Evolutionary conservation across 495 filamentous ascomycete genomes (phyloP).

Genomic region (Tuber umbilicatum): DNA sequence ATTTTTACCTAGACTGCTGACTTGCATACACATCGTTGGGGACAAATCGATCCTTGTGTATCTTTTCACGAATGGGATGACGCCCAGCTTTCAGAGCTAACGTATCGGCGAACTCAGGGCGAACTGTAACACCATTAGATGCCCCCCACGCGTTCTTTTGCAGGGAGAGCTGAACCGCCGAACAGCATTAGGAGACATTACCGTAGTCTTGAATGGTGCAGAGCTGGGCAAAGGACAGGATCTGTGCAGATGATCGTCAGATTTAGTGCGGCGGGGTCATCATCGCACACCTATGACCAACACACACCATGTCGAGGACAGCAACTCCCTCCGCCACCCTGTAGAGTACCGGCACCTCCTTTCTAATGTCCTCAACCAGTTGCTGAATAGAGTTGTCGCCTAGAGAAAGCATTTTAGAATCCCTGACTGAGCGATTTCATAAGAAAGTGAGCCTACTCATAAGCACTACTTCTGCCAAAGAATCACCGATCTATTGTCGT

Average conservation of each 20-base stretch:
- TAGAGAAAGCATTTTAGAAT: constrained; percentile 20
- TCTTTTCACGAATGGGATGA: constrained; percentile 77
- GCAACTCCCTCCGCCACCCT: constrained; percentile 76
- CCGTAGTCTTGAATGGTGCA: constrained; percentile 69
- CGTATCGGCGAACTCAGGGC: constrained; percentile 66
- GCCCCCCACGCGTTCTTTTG: constrained; percentile 28
- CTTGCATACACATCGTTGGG: constrained; percentile 86
- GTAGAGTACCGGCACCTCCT: constrained; percentile 64
- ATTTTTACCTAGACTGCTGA: constrained; percentile 53
- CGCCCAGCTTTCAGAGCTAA: constrained; percentile 73
- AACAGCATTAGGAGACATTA: constrained; percentile 22
- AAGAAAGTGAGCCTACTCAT: constrained; percentile 44
- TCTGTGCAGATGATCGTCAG: constrained; percentile 35
- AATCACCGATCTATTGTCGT: constrained; percentile 55
- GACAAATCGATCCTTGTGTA: constrained; percentile 55
- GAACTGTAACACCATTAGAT: constrained; percentile 44
- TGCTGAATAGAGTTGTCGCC: constrained; percentile 60
- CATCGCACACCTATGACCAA: not conserved
- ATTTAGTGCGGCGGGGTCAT: not conserved
- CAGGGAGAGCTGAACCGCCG: constrained; percentile 19
- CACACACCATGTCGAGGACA: constrained; percentile 75
- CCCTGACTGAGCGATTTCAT: constrained; percentile 46
- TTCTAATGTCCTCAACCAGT: constrained; percentile 60
- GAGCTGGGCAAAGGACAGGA: constrained; percentile 68
- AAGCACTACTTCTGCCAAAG: constrained; percentile 63